phyloP scores from a whole-genome alignment of 805 yeast genomes.

The Starmerella floricola region DNA sequence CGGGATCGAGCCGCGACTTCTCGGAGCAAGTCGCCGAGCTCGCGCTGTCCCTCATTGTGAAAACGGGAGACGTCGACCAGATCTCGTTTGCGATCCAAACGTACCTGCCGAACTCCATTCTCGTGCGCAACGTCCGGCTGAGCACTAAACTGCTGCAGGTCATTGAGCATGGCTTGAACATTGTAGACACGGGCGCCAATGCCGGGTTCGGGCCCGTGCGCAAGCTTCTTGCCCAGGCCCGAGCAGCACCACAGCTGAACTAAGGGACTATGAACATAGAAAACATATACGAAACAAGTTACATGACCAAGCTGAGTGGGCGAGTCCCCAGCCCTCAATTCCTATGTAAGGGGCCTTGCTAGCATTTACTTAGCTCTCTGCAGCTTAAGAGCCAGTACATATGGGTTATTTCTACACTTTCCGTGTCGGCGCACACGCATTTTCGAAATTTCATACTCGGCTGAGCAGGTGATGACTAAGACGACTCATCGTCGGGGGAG shows the following conservation, averaged over 20 bases:
- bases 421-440: too few species aligned
- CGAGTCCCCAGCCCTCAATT: too few species aligned
- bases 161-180: constrained; percentile 15
- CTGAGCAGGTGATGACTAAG: too few species aligned
- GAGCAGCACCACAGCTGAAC: not conserved
- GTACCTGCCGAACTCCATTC: constrained; percentile 20
- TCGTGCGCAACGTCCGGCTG: constrained; percentile 5
- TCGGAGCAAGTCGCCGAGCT: constrained; percentile 19
- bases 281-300: too few species aligned
- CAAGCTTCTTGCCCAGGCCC: constrained; percentile 5
- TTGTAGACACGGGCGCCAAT: constrained; percentile 18
- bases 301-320: too few species aligned
- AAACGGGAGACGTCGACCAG: constrained; percentile 23
- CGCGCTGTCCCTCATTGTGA: constrained; percentile 24
- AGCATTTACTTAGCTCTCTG: too few species aligned
- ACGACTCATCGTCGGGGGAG: too few species aligned
- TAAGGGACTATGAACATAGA: not conserved
- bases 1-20: constrained; percentile 18
- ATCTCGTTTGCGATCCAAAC: constrained; percentile 21
- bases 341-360: too few species aligned
- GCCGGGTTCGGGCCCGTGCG: constrained; percentile 17
- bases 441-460: too few species aligned
- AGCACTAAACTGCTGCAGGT: constrained; percentile 14
- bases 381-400: not conserved
- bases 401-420: too few species aligned